A percentile compares a stretch with the other conserved stretches of the same genome.
phyloP scores from a whole-genome alignment of 306 rosid species.

The Arachis hypogaea region DNA sequence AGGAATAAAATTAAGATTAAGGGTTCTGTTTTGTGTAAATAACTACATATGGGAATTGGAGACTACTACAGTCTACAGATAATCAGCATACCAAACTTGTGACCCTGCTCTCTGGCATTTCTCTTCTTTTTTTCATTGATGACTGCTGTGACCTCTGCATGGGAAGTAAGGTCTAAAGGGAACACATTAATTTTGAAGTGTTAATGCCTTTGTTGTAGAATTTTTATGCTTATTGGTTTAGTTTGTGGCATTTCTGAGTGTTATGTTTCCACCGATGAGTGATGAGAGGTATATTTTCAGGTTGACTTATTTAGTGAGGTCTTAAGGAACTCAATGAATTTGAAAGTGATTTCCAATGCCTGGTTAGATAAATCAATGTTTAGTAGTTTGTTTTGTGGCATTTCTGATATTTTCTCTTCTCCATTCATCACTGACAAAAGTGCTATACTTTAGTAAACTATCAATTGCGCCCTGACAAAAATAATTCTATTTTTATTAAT shows the following conservation, averaged over 20 bases:
- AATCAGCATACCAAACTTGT: background rate
- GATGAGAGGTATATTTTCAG: too few relatives aligned
- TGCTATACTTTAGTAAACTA: background rate
- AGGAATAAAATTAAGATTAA: background rate
- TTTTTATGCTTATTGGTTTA: too few relatives aligned
- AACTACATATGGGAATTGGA: too few relatives aligned
- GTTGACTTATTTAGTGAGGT: constrained; percentile 1
- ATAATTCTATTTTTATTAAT: too few relatives aligned
- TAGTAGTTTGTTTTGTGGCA: constrained; percentile 27
- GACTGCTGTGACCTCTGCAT: constrained; percentile 4
- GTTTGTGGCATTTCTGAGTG: too few relatives aligned
- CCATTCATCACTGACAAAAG: constrained; percentile 1
- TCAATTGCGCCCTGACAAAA: too few relatives aligned
- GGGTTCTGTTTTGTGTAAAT: too few relatives aligned
- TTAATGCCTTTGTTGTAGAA: too few relatives aligned
- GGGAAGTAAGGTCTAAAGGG: background rate
- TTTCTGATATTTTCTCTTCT: constrained; percentile 8
- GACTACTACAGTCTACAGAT: too few relatives aligned
- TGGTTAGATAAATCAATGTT: constrained; percentile 12
- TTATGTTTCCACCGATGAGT: too few relatives aligned
- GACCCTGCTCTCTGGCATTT: constrained; percentile 20
- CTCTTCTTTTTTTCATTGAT: background rate
- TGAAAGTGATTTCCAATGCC: background rate
- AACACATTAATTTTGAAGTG: background rate
- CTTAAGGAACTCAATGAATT: constrained; percentile 12